phyloP scores from a whole-genome alignment of 495 filamentous ascomycete species.

The Friedmanniomyces simplex region DNA sequence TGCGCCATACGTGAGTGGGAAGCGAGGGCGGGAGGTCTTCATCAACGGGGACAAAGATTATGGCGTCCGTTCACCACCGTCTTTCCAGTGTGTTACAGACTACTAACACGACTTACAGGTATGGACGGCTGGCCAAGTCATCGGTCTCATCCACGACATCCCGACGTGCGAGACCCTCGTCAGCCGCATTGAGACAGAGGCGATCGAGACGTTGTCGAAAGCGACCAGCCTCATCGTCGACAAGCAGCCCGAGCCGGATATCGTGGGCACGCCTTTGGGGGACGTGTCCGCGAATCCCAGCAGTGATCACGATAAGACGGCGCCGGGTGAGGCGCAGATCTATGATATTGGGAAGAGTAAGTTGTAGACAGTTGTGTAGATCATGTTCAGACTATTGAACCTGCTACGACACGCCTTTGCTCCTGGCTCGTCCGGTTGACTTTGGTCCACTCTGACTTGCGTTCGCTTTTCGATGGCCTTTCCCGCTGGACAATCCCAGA shows the following conservation, averaged over 20 bases:
- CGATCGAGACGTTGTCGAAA: slow-evolving; percentile 38
- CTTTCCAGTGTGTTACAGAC: neutral
- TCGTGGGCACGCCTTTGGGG: slow-evolving; percentile 20
- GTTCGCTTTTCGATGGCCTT: too few relatives aligned
- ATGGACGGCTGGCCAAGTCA: slow-evolving; percentile 63
- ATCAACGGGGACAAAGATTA: slow-evolving; percentile 82
- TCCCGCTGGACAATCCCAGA: too few relatives aligned
- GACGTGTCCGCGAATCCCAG: slow-evolving; percentile 11
- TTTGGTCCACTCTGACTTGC: too few relatives aligned
- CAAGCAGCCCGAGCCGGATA: slow-evolving; percentile 24
- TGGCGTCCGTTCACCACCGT: slow-evolving; percentile 52
- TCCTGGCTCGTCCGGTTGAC: too few relatives aligned
- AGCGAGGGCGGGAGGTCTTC: slow-evolving; percentile 86
- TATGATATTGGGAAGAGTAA: slow-evolving; percentile 37
- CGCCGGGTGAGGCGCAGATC: slow-evolving; percentile 27
- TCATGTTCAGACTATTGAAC: too few relatives aligned
- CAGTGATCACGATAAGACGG: slow-evolving; percentile 7
- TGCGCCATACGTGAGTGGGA: slow-evolving; percentile 79
- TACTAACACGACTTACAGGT: slow-evolving; percentile 34
- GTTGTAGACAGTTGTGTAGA: slow-evolving; percentile 16
- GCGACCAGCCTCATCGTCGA: slow-evolving; percentile 23
- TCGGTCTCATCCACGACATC: slow-evolving; percentile 60
- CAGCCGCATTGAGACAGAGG: slow-evolving; percentile 52
- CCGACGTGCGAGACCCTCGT: slow-evolving; percentile 52
- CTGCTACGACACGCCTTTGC: too few relatives aligned